Evolutionary conservation across 108 stramenopile species (phyloP), one percentile per base, ranked within the genome.

Genomic region (Nannochloropsis salina): DNA sequence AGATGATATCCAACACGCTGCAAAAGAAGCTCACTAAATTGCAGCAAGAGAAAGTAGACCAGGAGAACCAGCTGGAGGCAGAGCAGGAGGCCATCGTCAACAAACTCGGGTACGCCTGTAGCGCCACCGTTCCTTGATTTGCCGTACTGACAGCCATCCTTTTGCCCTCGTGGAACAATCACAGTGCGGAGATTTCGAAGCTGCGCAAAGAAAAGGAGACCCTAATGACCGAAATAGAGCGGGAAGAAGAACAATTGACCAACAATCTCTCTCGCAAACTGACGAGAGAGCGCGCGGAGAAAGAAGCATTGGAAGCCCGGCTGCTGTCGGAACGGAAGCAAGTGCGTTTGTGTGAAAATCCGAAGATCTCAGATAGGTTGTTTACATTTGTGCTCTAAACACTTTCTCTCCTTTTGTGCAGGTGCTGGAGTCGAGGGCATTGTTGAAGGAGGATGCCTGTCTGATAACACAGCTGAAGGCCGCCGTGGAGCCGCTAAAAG

Each of bases 1-100:
- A 74, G 61, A 74, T 74, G 44, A 81, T 88, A 20, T 85, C 85
- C 44, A 85, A 85, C 85, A 85, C 85, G 20, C 88, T 88, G 5
- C 88, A 88, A 47, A 88, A 85, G 85, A 88, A 88, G 82, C 88
- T 88, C 85, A 85, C 81, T 41, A 85, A 85, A 84, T 79, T 88
- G 61, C 84, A 82, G 15, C 88, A 88, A 82, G 88, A 88, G 43
- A 88, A 88, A 81, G 85, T 88, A 82, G 88, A 88, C 44, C 82
- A 85, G 45, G 88, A 88, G 85, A 88, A 88, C 80, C 88, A 88
- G 85, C 87, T 88, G 15, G 87, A 88, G 81, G 80, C 80, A 22
- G 88, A 88, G 44, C 85, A 88, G 82, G 88, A 88, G 61, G 85
- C 85, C 82, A 79, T 88, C 9, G 88, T 88, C 41, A 88, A 88